phyloP scores from a whole-genome alignment of 176 grass and related monocot species.

The Dendrocalamus sinicus region DNA sequence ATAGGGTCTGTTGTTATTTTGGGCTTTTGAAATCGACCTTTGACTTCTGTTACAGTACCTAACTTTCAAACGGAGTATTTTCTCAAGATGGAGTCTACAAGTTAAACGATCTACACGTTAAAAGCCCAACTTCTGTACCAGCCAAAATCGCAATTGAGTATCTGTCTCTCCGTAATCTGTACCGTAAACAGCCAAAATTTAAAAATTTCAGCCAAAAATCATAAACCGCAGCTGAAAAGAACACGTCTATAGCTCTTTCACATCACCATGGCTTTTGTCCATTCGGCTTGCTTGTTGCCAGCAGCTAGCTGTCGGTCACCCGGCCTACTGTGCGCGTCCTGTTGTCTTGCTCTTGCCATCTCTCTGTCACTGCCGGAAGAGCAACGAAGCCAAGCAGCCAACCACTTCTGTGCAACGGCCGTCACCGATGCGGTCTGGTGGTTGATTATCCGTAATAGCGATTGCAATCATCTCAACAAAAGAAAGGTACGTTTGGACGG shows the following conservation, averaged over 20 bases:
- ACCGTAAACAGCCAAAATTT: no score
- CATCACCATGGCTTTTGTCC: background rate
- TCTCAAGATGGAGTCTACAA: no score
- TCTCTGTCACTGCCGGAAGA: slow-evolving; percentile 21
- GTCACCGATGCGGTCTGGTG: background rate
- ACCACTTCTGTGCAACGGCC: slow-evolving; percentile 8
- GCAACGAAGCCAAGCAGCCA: slow-evolving; percentile 7
- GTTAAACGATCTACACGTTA: no score
- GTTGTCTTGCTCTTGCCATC: background rate
- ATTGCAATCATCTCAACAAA: slow-evolving; percentile 18
- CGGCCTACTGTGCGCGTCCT: slow-evolving; percentile 11
- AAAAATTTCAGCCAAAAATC: no score
- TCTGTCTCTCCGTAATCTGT: no score
- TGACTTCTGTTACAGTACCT: no score
- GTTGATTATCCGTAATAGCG: background rate
- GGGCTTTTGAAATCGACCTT: no score
- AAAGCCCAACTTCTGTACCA: no score
- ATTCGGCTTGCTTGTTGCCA: background rate
- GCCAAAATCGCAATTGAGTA: no score
- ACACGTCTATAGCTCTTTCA: background rate
- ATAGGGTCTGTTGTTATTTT: no score
- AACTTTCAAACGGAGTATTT: no score
- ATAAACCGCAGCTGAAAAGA: no score
- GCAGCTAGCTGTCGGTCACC: slow-evolving; percentile 6
- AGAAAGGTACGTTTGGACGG: background rate